Evolutionary conservation across 2,329 filamentous ascomycete genomes (phyloP).

Genomic region (Cordyceps javanica): DNA sequence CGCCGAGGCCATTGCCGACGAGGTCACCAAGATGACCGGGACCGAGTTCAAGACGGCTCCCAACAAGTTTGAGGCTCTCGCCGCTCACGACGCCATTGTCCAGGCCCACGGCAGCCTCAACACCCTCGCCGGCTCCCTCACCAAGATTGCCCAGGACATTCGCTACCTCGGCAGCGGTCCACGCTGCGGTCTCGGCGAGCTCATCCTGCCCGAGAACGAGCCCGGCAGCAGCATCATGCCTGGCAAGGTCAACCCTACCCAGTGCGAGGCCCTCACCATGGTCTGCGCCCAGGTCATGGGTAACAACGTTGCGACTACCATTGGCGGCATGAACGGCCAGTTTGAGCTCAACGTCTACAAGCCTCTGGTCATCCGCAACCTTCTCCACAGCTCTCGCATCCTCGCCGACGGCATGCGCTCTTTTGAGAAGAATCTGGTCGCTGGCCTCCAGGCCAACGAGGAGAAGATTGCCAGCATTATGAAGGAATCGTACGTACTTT

Average conservation of each 20-base stretch:
- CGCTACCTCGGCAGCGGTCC: slow-evolving; percentile 94
- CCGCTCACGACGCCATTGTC: slow-evolving; percentile 91
- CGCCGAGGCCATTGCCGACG: slow-evolving; percentile 83
- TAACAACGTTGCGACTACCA: slow-evolving; percentile 88
- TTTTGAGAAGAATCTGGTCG: slow-evolving; percentile 90
- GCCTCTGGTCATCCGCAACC: slow-evolving; percentile 89
- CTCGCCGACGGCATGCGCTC: slow-evolving; percentile 88
- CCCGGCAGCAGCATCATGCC: slow-evolving; percentile 98
- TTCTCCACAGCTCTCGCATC: slow-evolving; percentile 85
- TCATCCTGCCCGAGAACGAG: slow-evolving; percentile 94
- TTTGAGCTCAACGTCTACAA: slow-evolving; percentile 99
- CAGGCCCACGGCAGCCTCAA: slow-evolving; percentile 92
- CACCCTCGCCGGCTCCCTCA: slow-evolving; percentile 83
- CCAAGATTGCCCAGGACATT: slow-evolving; percentile 98
- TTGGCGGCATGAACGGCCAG: slow-evolving; percentile 94
- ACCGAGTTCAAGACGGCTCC: slow-evolving; percentile 92
- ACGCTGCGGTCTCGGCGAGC: slow-evolving; percentile 90
- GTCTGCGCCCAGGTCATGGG: slow-evolving; percentile 96
- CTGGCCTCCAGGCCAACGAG: slow-evolving; percentile 86
- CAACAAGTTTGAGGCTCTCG: slow-evolving; percentile 98
- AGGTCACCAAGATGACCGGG: slow-evolving; percentile 88
- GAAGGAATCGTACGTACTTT: slow-evolving; percentile 74
- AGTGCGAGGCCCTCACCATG: slow-evolving; percentile 98
- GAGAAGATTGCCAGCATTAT: slow-evolving; percentile 83
- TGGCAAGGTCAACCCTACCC: slow-evolving; percentile 98